Conservation (phyloP, 139 green algal species). For the Chlorella ohadii region DNA sequence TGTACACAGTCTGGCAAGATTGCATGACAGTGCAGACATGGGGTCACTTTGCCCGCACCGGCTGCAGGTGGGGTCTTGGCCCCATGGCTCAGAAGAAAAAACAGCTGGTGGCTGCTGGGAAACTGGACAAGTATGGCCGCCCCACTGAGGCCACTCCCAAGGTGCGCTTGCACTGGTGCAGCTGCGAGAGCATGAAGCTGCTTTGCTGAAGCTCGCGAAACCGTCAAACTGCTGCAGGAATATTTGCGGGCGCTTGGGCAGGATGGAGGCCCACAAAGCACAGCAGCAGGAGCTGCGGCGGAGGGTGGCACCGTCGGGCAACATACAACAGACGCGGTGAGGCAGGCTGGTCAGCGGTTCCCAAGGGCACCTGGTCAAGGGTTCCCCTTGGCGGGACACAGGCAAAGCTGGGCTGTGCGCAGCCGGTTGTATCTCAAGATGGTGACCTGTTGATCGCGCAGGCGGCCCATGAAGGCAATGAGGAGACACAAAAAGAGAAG, state of each 20-base stretch:
- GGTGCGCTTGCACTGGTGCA: constrained; percentile 42
- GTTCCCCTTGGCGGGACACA: constrained; percentile 10
- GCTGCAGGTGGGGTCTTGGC: constrained; percentile 67
- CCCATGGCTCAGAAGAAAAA: constrained; percentile 97
- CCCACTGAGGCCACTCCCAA: constrained; percentile 94
- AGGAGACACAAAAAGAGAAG: constrained; percentile 40
- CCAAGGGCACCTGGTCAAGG: too few relatives aligned
- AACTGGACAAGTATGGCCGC: constrained; percentile 97
- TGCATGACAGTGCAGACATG: background rate
- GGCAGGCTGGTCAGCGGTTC: too few relatives aligned
- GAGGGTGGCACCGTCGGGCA: constrained; percentile 30
- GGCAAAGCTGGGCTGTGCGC: background rate
- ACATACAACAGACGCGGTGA: background rate
- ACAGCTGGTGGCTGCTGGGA: constrained; percentile 94
- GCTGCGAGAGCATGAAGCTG: background rate
- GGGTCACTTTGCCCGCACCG: background rate
- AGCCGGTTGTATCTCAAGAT: background rate
- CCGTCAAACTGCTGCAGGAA: background rate
- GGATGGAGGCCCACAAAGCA: background rate
- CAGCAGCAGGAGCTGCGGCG: constrained; percentile 32
- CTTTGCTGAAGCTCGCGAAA: background rate
- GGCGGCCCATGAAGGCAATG: background rate
- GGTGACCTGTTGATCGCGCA: background rate
- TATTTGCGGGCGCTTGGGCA: constrained; percentile 17
- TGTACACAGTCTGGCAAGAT: background rate